Evolutionary conservation across 73 alveolate species (phyloP).

Genomic region (Tetrahymena thermophila): DNA sequence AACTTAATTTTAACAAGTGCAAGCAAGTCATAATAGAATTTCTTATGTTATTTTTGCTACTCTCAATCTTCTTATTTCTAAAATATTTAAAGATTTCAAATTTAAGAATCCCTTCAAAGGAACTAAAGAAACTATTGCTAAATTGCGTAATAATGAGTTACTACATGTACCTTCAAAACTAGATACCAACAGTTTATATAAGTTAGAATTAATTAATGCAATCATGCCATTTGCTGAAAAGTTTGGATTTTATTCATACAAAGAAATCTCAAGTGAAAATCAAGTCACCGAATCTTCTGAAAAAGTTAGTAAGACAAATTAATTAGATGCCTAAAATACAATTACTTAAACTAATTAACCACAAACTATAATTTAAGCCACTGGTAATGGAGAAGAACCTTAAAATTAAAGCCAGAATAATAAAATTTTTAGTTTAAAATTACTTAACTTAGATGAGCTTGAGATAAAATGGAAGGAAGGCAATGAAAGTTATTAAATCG

Average conservation of each 20-base stretch:
- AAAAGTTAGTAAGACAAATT: no score
- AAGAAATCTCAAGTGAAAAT: neutral
- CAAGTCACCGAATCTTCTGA: neutral
- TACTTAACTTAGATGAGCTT: neutral
- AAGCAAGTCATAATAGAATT: neutral
- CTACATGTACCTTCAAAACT: neutral
- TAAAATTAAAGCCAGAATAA: no score
- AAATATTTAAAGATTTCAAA: neutral
- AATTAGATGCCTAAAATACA: neutral
- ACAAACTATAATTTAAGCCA: neutral
- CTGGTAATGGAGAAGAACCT: neutral
- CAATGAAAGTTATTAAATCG: neutral
- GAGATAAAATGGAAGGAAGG: neutral
- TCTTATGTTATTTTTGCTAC: neutral
- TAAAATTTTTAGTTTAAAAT: neutral
- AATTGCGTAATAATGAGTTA: neutral
- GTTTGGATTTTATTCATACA: neutral
- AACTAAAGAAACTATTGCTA: neutral
- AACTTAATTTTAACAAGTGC: neutral
- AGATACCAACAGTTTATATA: neutral
- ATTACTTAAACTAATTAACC: neutral
- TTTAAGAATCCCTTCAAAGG: neutral
- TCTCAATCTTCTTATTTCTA: neutral
- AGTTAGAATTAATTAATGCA: neutral
- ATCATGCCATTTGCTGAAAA: neutral